Evolutionary conservation across 257 asterid species (phyloP), one percentile per base, ranked within the genome.

Genomic region (Nicotiana sylvestris): DNA sequence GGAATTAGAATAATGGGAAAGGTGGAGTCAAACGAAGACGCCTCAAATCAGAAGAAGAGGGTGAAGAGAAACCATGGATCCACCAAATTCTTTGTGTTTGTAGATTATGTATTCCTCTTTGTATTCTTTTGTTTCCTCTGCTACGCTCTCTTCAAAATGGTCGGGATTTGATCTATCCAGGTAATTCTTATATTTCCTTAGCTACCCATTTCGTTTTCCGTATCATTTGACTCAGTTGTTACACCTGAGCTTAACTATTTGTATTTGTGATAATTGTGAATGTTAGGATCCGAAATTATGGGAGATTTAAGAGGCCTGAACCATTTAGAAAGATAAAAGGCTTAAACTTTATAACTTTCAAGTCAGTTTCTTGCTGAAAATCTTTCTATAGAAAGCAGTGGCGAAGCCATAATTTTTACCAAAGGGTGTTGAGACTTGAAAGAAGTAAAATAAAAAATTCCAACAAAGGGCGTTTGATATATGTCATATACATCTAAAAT

Each of bases 1-100:
- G 6, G 78, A 43, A 43, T 8, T 7, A 43, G 5, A 51, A 58
- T 74, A 51, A 76, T 76, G 80, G 80, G 27, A 58, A 76, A 76
- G 64, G 43, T 76, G 64, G 64, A 27, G 12, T 16, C 33, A 15
- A 74, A 74, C 35, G 78, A 57, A 46, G 78, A 46, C 3, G 61
- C 18, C 0, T 5, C 62, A 49, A 49, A 27, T n/a, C 79, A 74
- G 62, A 76, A 76, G 27, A 76, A 51, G 16, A 12, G 1, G 43
- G 80, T 76, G 46, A 76, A 74, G 4, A 74, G 80, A 68, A 85
- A 76, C 6, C 90, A 85, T 61, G 89, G 90, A 67, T 88, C 90
- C 16, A 82, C 88, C 30, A 60, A 57, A 5, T 66, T 88, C 69
- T 88, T 85, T 15, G 85, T 85, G 27, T 84, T 82, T 9, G n/a